Conservation (phyloP, 805 yeast species). For the Candida lessepsii region DNA sequence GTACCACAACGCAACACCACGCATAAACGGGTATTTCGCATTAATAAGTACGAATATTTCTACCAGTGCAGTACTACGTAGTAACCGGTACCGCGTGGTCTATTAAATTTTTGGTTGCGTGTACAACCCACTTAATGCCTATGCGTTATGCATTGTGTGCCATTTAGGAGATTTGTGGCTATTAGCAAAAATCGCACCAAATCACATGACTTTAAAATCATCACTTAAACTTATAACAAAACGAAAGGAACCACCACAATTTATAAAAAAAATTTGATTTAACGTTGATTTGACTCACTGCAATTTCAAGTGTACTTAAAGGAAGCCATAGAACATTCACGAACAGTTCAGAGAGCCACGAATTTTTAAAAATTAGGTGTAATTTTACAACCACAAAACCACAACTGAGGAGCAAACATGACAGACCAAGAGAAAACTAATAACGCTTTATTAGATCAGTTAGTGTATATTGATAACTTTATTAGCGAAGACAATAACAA, state of each 20-base stretch:
- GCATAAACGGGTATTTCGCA: no score
- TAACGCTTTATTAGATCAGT: constrained; percentile 61
- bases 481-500: constrained; percentile 51
- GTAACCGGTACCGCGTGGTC: no score
- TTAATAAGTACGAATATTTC: no score
- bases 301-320: constrained; percentile 18
- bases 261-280: neutral
- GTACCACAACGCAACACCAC: no score
- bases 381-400: neutral
- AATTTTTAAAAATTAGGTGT: no score
- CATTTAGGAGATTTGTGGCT: neutral
- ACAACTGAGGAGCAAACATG: constrained; percentile 1
- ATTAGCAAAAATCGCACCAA: constrained; percentile 5
- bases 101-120: no score
- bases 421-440: constrained; percentile 17
- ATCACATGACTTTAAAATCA: constrained; percentile 5
- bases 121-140: no score
- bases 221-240: constrained; percentile 1
- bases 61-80: no score
- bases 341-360: no score
- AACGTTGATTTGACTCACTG: neutral
- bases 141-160: no score
- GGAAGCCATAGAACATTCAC: no score
- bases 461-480: constrained; percentile 77
- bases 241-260: constrained; percentile 5